A percentile compares a stretch with the other conserved stretches of the same genome.
Conservation (phyloP, 345 rosid species). For the Lepidium aucheri region DNA sequence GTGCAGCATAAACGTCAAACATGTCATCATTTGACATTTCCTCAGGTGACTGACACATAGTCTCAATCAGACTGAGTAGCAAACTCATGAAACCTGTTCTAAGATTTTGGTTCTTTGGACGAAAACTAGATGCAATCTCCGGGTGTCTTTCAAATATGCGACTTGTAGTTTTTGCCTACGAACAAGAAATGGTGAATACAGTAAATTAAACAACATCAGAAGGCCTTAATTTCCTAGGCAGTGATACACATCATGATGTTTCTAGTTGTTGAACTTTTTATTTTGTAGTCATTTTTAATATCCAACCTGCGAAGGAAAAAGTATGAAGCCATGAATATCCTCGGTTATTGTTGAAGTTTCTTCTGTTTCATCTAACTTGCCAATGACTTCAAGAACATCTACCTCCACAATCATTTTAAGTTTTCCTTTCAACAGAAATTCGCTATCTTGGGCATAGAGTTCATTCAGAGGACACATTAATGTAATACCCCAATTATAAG, state of each 20-base stretch:
- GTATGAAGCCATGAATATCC: not conserved
- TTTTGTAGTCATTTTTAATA: not conserved
- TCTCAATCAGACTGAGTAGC: too few species aligned
- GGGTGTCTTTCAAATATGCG: conserved; percentile 16
- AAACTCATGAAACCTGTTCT: too few species aligned
- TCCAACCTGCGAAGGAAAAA: not conserved
- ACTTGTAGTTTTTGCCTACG: conserved; percentile 3
- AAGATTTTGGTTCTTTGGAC: not conserved
- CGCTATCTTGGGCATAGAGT: not conserved
- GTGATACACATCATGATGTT: not conserved
- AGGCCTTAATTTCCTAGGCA: not conserved
- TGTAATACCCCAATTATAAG: not conserved
- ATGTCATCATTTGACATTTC: too few species aligned
- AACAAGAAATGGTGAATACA: not conserved
- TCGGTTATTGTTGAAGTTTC: not conserved
- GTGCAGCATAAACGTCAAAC: too few species aligned
- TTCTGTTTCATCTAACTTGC: conserved; percentile 8
- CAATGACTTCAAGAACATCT: conserved; percentile 11
- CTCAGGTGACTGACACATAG: too few species aligned
- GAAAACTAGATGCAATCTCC: conserved; percentile 7
- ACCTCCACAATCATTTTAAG: conserved; percentile 63
- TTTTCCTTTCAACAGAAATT: conserved; percentile 43
- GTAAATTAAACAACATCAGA: not conserved
- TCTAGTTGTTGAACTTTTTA: not conserved
- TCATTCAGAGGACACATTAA: not conserved